A percentile compares a stretch with the other conserved stretches of the same genome.
phyloP scores from a whole-genome alignment of 1,284 basidiomycete species.

The Marasmius fiardii region DNA sequence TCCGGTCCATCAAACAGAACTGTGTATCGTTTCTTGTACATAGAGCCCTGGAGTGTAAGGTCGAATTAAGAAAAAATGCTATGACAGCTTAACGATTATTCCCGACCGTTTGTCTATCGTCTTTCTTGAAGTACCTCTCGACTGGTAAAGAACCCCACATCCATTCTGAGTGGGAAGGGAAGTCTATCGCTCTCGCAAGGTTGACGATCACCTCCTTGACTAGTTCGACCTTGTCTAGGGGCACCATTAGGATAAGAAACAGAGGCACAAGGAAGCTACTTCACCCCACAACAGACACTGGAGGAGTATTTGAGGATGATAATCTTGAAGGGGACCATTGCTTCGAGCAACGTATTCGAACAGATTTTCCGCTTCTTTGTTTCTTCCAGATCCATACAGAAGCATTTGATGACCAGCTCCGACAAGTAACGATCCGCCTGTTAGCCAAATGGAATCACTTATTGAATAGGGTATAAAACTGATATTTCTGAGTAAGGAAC shows the following conservation, averaged over 20 bases:
- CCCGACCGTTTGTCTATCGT: constrained; percentile 18
- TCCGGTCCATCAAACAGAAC: constrained; percentile 41
- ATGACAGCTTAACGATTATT: constrained; percentile 6
- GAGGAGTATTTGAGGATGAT: constrained; percentile 89
- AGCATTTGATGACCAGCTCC: constrained; percentile 78
- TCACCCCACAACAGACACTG: constrained; percentile 90
- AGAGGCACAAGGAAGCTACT: constrained; percentile 18
- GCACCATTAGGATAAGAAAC: neutral
- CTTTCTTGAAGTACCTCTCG: constrained; percentile 46
- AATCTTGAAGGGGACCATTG: constrained; percentile 85
- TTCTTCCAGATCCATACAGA: constrained; percentile 53
- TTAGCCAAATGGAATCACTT: constrained; percentile 85
- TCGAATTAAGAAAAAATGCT: neutral
- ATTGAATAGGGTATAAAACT: constrained; percentile 79
- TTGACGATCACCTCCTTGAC: constrained; percentile 80
- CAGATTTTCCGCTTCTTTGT: constrained; percentile 44
- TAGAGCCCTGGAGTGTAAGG: constrained; percentile 8
- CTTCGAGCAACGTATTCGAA: constrained; percentile 79
- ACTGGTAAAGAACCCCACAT: constrained; percentile 47
- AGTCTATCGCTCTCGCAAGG: constrained; percentile 44
- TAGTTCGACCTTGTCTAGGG: constrained; percentile 72
- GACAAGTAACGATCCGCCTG: constrained; percentile 73
- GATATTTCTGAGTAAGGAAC: constrained; percentile 8
- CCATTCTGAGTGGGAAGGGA: constrained; percentile 12
- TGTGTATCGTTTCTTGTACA: constrained; percentile 37